Evolutionary conservation across 1,139 yeast species (phyloP), one percentile per base, ranked within the genome.

Genomic region (Diutina siamensis): DNA sequence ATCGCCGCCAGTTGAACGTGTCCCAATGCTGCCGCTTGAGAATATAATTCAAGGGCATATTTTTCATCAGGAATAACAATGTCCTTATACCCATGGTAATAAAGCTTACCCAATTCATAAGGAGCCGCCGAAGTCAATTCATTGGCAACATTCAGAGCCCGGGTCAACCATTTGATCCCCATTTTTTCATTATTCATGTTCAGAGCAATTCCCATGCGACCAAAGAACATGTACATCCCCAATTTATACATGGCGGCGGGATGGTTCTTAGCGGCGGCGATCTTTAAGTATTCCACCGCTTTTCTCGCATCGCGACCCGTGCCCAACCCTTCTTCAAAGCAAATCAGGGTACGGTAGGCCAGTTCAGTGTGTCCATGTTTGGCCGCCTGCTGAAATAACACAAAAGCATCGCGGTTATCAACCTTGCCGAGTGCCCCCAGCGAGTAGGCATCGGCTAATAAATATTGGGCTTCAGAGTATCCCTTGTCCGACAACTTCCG

Each of bases 181-280:
- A 79, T 78, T 57, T 83, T 86, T 55, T 88, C 84, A 22, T 86
- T 81, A 49, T 74, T 78, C 22, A 78, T 68, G 54, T 78, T 80
- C 51, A 75, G 74, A 4, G 83, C 70, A 45, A 89, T 61, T 1
- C 97, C 97, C 89, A 89, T 81, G 53, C 85, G 72, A 9, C 87
- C 80, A 57, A 86, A 78, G 60, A 83, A 92, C 36, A 88, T 83
- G 52, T 89, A 88, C 45, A 86, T 71, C 5, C 97, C 97, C 51
- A 88, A 70, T 57, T 89, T 84, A 64, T 83, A 83, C 95, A 89
- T 87, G 4, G 97, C 96, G 13, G 95, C 92, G 0, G 97, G 88
- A 60, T 92, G 98, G 57, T 86, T 86, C 57, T 83, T 83, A 27
- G 89, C 74, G 0, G 97, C 95, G 0, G 97, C 95, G 61, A 82